phyloP scores from a whole-genome alignment of 2,329 filamentous ascomycete species.

The Xylariaceae sp. region DNA sequence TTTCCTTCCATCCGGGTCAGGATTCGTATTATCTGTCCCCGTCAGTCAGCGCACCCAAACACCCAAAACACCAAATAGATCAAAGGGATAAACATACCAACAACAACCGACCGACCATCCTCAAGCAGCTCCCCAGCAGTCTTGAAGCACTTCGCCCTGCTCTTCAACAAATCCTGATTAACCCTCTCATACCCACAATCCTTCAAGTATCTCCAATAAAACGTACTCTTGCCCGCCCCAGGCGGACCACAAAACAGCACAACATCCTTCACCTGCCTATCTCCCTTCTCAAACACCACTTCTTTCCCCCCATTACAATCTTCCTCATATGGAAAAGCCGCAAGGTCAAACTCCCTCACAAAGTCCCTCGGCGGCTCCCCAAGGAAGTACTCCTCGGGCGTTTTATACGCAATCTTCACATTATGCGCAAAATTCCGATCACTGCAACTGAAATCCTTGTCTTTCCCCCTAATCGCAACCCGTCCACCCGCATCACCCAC shows the following conservation, averaged over 20 bases:
- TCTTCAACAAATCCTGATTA: conserved; percentile 87
- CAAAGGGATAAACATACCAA: conserved; percentile 53
- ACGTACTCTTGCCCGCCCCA: conserved; percentile 87
- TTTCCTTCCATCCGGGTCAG: conserved; percentile 71
- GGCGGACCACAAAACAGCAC: conserved; percentile 86
- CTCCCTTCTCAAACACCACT: conserved; percentile 55
- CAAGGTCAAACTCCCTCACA: conserved; percentile 67
- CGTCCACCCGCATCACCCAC: conserved; percentile 81
- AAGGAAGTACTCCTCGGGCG: conserved; percentile 90
- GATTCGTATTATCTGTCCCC: conserved; percentile 87
- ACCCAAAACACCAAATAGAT: neutral
- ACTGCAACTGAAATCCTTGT: conserved; percentile 62
- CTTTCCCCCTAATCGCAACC: conserved; percentile 35
- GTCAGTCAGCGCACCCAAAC: neutral
- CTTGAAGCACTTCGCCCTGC: conserved; percentile 66
- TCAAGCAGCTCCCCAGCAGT: conserved; percentile 63
- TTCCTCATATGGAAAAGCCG: conserved; percentile 46
- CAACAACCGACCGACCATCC: conserved; percentile 64
- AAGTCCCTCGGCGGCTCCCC: conserved; percentile 63
- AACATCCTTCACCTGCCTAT: conserved; percentile 58
- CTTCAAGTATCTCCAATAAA: conserved; percentile 74
- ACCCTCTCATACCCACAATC: conserved; percentile 77
- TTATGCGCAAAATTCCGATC: conserved; percentile 83
- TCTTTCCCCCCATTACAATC: conserved; percentile 20
- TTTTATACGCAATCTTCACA: conserved; percentile 72